phyloP scores from a whole-genome alignment of 768 basidiomycete genomes.

The Russula virescens region DNA sequence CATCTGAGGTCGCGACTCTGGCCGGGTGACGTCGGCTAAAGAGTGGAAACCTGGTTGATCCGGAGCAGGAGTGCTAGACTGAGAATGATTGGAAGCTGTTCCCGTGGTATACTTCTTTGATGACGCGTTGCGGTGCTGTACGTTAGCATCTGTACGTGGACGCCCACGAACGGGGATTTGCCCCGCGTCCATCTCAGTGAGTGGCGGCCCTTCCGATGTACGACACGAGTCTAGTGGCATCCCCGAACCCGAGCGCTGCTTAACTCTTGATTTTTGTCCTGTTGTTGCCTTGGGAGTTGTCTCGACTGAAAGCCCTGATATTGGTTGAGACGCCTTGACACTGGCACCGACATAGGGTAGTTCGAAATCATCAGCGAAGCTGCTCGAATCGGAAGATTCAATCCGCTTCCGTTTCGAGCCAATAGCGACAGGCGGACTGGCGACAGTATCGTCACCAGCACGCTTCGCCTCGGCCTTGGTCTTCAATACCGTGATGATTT shows the following conservation, averaged over 20 bases:
- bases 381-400: slow-evolving; percentile 34
- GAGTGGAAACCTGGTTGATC: slow-evolving; percentile 11
- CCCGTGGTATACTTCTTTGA: slow-evolving; percentile 9
- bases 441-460: slow-evolving; percentile 16
- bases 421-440: slow-evolving; percentile 23
- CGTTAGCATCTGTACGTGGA: slow-evolving; percentile 11
- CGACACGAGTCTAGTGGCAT: background rate
- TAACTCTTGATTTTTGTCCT: background rate
- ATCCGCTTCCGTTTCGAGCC: slow-evolving; percentile 43
- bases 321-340: slow-evolving; percentile 24
- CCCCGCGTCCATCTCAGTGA: slow-evolving; percentile 1
- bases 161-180: slow-evolving; percentile 20
- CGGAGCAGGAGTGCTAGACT: slow-evolving; percentile 15
- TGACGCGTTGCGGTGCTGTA: slow-evolving; percentile 9
- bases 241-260: slow-evolving; percentile 5
- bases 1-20: slow-evolving; percentile 10
- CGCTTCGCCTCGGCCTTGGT: slow-evolving; percentile 36
- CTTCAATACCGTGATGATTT: slow-evolving; percentile 19
- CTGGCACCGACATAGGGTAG: slow-evolving; percentile 40
- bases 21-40: slow-evolving; percentile 5
- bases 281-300: slow-evolving; percentile 7
- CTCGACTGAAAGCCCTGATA: background rate
- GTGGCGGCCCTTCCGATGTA: slow-evolving; percentile 1
- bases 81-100: slow-evolving; percentile 7
- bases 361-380: slow-evolving; percentile 32